Base-by-base conservation (phyloP, 345 rosid genomes). In the Cochlearia excelsa region DNA sequence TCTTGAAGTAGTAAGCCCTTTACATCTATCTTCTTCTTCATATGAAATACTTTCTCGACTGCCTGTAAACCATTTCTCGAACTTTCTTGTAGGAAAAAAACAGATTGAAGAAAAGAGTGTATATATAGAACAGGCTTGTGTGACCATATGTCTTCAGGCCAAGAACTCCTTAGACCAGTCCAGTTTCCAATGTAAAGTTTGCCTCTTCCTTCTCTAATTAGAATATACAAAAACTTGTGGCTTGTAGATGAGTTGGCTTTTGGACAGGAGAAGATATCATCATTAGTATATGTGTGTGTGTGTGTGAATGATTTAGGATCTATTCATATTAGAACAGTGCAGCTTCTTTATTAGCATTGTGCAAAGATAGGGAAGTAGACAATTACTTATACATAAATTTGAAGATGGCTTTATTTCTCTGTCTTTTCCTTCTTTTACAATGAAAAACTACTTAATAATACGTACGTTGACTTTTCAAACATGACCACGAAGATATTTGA, bases 281-380 rank as follows among this genome's bases (percentile, higher is more conserved):
- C 23, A 16, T 7, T 30, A 45, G 52, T 48, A 16, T 16, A 46
- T 26, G 41, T 54, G 46, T 66, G 52, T 67, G 71, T 26, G 41
- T 54, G 46, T 66, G 52, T 67, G 71, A 28, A 28, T 51, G 47
- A 67, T 44, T 51, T 58, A 59, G 61, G 54, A 52, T 68, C 53
- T 49, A 59, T 52, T 2, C 47, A 26, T 46, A 16, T 61, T 16
- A 68, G 61, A 54, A 46, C 42, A 60, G 50, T 46, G 50, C 55
- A 68, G 55, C 27, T 35, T 59, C 51, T 66, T 34, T 23, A 2
- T 26, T 16, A 16, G 23, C 23, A 16, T 16, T 16, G 23, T 16
- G 23, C 23, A 16, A 16, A 16, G 23, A 16, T 16, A 16, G 23
- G 23, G 23, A 16, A 16, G 23, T 16, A 16, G 23, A 16, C 23